phyloP scores from a whole-genome alignment of 441 rosid genomes.

The Croton setiger region DNA sequence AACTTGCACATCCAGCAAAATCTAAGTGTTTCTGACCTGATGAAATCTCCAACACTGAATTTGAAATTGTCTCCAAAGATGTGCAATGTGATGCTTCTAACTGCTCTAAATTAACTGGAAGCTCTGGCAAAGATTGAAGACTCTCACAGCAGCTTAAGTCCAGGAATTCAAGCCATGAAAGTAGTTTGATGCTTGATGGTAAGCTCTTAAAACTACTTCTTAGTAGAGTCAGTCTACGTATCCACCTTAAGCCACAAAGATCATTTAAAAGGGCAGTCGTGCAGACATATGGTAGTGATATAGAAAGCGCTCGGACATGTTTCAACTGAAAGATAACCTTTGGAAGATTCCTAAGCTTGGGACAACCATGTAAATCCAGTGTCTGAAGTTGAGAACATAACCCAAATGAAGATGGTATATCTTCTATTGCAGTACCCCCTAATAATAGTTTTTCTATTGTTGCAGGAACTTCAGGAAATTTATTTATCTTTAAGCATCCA shows the following conservation, averaged over 20 bases:
- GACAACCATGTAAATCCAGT: neutral
- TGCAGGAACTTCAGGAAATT: conserved; percentile 4
- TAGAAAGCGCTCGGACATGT: neutral
- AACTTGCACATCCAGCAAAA: neutral
- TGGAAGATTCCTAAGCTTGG: conserved; percentile 7
- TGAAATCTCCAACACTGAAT: neutral
- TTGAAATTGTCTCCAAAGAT: neutral
- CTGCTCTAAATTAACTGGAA: neutral
- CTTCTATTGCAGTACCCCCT: neutral
- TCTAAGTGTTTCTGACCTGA: neutral
- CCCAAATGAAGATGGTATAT: neutral
- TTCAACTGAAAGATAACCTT: neutral
- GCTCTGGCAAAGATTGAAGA: neutral
- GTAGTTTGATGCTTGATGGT: conserved; percentile 1
- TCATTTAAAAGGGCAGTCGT: too few species aligned
- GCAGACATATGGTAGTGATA: neutral
- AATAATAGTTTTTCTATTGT: neutral
- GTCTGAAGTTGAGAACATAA: neutral
- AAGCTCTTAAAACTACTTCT: neutral
- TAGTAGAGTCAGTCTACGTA: neutral
- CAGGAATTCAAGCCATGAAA: neutral
- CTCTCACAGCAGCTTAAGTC: neutral
- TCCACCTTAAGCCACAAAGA: neutral
- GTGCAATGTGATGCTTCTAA: neutral
- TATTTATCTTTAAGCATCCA: neutral